Base-by-base conservation (phyloP, 139 green algal genomes). In the Tetradesmus obliquus region DNA sequence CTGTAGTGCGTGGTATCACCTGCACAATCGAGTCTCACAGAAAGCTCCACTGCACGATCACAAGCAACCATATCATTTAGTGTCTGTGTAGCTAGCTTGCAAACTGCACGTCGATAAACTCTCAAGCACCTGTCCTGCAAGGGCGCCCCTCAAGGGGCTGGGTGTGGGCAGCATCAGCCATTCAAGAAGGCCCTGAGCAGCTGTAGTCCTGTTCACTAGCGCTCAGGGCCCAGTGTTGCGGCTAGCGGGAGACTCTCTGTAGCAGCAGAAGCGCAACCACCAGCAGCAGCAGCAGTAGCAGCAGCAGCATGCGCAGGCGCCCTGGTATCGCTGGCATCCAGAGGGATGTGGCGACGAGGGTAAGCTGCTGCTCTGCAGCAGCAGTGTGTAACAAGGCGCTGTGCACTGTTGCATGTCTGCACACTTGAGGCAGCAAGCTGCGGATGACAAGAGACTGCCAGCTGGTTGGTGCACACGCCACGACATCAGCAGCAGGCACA, bases 291-390 rank as follows among this genome's bases (percentile, higher is more conserved):
- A 86, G 19, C 20, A 10, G 15, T 13, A 86, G 80, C 53, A 86
- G 80, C 84, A 79, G 84, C 72, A 69, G 2, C 45, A 98, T 98
- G 96, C 76, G 95, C 12, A 93, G 96, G 1, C 83, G 96, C 1
- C 94, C 95, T 54, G 96, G 96, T 57, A 96, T 98, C 8, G 93
- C 95, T 32, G 96, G 96, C 22, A 91, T 98, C 53, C 94, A 97
- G 55, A 87, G 93, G 10, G 92, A 91, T 55, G 92, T 87, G 32
- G 80, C 92, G 1, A 92, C 95, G 0, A 91, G 93, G 92, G 96
- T 97, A 24, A 84, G 92, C 20, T 15, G 20, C 74, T 20, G 19
- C 60, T 71, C 10, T 20, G 60, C 60, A 71, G 8, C 60, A 20
- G 60, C 60, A 71, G 32, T 71, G 60, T 71, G 60, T 9, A 9